A percentile compares a stretch with the other conserved stretches of the same genome.
Conservation (phyloP, 495 filamentous ascomycete species). For the Penicillium riverlandense region DNA sequence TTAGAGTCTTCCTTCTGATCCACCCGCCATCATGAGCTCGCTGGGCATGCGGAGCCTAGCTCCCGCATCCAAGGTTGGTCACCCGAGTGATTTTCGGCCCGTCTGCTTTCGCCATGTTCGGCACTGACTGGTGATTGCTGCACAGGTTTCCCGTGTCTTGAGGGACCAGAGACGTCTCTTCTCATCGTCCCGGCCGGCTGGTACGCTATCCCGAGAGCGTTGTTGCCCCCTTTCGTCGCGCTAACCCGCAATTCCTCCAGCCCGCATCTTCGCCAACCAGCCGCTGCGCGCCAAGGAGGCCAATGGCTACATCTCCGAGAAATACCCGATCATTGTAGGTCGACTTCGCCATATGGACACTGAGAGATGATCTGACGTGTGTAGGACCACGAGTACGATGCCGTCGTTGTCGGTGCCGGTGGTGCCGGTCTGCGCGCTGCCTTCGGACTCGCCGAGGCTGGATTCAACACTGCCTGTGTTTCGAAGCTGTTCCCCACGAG, state of each 20-base stretch:
- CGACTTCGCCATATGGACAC: not conserved
- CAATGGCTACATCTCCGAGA: conserved; percentile 69
- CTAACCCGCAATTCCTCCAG: conserved; percentile 36
- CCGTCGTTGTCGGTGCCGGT: conserved; percentile 90
- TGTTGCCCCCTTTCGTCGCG: conserved; percentile 4
- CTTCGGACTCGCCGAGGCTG: conserved; percentile 93
- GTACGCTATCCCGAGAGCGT: conserved; percentile 37
- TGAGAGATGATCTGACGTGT: conserved; percentile 16
- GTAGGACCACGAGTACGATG: conserved; percentile 75
- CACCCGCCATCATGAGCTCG: conserved; percentile 48
- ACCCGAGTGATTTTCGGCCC: conserved; percentile 18
- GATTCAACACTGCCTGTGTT: conserved; percentile 97
- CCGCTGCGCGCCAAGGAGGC: conserved; percentile 90
- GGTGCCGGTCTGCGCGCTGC: conserved; percentile 91
- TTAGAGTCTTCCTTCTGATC: conserved; percentile 23
- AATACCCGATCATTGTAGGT: conserved; percentile 90
- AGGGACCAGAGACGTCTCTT: conserved; percentile 63
- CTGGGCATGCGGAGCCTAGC: conserved; percentile 52
- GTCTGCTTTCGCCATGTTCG: not conserved
- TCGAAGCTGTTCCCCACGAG: conserved; percentile 96
- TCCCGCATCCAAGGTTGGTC: conserved; percentile 48
- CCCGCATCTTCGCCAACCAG: conserved; percentile 74
- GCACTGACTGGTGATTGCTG: conserved; percentile 15
- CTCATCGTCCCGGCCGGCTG: conserved; percentile 75
- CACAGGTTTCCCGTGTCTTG: conserved; percentile 39